Conservation (phyloP, 805 yeast genomes). For the Saturnispora saitoi region DNA sequence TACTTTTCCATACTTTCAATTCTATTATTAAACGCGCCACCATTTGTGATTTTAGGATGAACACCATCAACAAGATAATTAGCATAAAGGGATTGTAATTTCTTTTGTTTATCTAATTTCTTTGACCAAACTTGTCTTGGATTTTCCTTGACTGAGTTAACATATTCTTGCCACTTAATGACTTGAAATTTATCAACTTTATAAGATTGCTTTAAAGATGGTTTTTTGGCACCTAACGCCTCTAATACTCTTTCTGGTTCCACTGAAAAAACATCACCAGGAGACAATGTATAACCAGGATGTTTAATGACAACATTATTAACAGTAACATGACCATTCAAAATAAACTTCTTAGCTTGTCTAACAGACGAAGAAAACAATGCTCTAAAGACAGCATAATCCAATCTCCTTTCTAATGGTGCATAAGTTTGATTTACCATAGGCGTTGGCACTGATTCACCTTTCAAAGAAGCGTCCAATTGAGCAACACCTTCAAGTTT, state of each 20-base stretch:
- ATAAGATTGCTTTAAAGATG: constrained; percentile 58
- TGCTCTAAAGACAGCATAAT: constrained; percentile 82
- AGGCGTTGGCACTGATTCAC: constrained; percentile 56
- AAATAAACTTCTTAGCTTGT: constrained; percentile 85
- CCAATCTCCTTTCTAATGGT: constrained; percentile 78
- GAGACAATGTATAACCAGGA: constrained; percentile 66
- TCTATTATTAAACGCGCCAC: constrained; percentile 19
- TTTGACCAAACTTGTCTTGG: constrained; percentile 52
- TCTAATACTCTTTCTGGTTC: constrained; percentile 76
- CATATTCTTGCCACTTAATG: constrained; percentile 65
- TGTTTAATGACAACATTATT: constrained; percentile 73
- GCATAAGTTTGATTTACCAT: constrained; percentile 84
- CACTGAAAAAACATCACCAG: constrained; percentile 85
- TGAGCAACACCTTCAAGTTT: constrained; percentile 82
- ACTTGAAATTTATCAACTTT: constrained; percentile 67
- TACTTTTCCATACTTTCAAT: constrained; percentile 19
- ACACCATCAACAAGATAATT: constrained; percentile 18
- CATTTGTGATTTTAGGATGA: constrained; percentile 15
- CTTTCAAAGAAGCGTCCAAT: constrained; percentile 69
- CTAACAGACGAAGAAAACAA: constrained; percentile 89
- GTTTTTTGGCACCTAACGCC: constrained; percentile 82
- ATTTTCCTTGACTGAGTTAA: constrained; percentile 45
- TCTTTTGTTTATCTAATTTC: constrained; percentile 36
- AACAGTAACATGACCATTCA: constrained; percentile 74
- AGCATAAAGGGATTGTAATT: constrained; percentile 27